Conservation (phyloP, 805 yeast species). For the Candida saitoana region DNA sequence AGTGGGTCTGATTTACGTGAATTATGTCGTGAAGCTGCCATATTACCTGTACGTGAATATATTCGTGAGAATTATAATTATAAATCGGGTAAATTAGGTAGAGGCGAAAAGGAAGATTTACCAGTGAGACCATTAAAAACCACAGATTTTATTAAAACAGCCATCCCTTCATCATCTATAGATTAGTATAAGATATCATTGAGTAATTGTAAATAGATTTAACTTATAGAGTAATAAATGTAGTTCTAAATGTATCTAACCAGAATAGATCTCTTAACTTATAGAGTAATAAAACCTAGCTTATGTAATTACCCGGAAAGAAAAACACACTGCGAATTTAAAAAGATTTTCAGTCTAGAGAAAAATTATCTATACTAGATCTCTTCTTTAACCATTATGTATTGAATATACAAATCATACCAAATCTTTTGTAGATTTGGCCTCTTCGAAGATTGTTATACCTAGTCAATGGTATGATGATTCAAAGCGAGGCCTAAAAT, state of each 20-base stretch:
- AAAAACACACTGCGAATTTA: not conserved
- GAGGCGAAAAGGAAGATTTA: slow-evolving; percentile 24
- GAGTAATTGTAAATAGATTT: not conserved
- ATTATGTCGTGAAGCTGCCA: slow-evolving; percentile 88
- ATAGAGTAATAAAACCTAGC: not conserved
- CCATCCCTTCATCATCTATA: slow-evolving; percentile 16
- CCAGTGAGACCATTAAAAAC: slow-evolving; percentile 61
- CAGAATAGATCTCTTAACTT: too few relatives aligned
- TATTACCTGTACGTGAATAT: slow-evolving; percentile 82
- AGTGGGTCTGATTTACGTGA: slow-evolving; percentile 93
- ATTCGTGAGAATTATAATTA: slow-evolving; percentile 60
- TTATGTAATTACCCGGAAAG: not conserved
- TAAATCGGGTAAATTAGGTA: slow-evolving; percentile 30
- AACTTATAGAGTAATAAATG: not conserved
- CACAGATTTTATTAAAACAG: slow-evolving; percentile 52
- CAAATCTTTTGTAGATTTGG: slow-evolving; percentile 14
- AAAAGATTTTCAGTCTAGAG: not conserved
- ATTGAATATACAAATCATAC: not conserved
- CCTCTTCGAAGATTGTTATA: slow-evolving; percentile 49
- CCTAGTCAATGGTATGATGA: slow-evolving; percentile 38
- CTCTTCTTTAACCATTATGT: not conserved
- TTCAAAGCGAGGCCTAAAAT: slow-evolving; percentile 49
- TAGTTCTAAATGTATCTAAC: too few relatives aligned
- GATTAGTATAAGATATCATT: too few relatives aligned
- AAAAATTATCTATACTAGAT: not conserved